A percentile compares a stretch with the other conserved stretches of the same genome.
phyloP scores from a whole-genome alignment of 257 asterid species.

The Craterostigma plantagineum region DNA sequence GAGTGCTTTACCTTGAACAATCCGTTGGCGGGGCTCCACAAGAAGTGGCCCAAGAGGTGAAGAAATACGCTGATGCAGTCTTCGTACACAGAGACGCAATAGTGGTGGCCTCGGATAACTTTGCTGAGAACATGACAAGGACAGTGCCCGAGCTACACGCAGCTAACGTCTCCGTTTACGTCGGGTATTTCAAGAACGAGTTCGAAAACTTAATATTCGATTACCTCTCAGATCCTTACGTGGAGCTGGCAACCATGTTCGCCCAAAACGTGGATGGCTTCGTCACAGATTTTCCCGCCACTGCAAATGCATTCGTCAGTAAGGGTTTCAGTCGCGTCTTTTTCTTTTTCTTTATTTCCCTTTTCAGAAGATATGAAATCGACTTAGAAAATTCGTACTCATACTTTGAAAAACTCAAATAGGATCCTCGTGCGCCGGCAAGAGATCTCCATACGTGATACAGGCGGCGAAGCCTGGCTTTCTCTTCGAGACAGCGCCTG shows the following conservation, averaged over 20 bases:
- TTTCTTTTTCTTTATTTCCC: too few species aligned
- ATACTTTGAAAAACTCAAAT: not conserved
- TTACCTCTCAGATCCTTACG: slow-evolving; percentile 63
- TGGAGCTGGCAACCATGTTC: slow-evolving; percentile 35
- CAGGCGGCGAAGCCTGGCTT: slow-evolving; percentile 19
- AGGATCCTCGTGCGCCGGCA: slow-evolving; percentile 27
- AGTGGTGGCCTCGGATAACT: slow-evolving; percentile 20
- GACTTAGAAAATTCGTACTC: not conserved
- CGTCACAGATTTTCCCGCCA: slow-evolving; percentile 56
- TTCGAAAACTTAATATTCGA: slow-evolving; percentile 53
- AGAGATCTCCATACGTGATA: slow-evolving; percentile 10
- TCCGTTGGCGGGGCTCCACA: slow-evolving; percentile 27
- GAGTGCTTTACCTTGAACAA: slow-evolving; percentile 26
- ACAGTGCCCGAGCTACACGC: slow-evolving; percentile 48
- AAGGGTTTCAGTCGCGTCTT: slow-evolving; percentile 13
- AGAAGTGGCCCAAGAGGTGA: slow-evolving; percentile 36
- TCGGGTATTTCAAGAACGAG: slow-evolving; percentile 57
- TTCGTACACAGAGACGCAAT: slow-evolving; percentile 35
- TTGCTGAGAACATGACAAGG: slow-evolving; percentile 29
- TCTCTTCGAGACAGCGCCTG: slow-evolving; percentile 12
- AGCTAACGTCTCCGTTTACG: slow-evolving; percentile 60
- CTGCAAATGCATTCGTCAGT: slow-evolving; percentile 46
- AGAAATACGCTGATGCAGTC: slow-evolving; percentile 69
- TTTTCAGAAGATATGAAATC: not conserved
- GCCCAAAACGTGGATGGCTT: slow-evolving; percentile 42